Evolutionary conservation across 116 monocot species (phyloP).

Genomic region (Papilionanthe hybrid): DNA sequence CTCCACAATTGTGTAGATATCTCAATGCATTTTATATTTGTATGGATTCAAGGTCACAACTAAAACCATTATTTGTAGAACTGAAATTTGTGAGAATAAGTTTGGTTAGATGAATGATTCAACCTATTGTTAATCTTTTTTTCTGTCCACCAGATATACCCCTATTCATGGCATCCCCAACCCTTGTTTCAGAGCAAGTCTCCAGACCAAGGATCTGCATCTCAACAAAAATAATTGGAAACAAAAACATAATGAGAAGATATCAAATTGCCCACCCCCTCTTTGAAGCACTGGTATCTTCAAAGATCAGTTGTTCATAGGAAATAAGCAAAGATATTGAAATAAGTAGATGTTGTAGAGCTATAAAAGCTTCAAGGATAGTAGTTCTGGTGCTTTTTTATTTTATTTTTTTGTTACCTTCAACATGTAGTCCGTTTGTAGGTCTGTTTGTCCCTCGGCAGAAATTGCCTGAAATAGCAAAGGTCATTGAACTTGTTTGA

Average conservation of each 20-base stretch:
- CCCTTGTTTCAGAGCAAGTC: conserved; percentile 33
- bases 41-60: too few relatives aligned
- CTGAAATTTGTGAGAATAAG: neutral
- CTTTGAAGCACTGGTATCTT: neutral
- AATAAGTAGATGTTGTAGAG: neutral
- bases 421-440: conserved; percentile 55
- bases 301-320: neutral
- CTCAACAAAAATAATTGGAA: neutral
- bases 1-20: too few relatives aligned
- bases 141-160: conserved; percentile 53
- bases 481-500: neutral
- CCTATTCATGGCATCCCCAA: conserved; percentile 48
- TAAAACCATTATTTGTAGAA: neutral
- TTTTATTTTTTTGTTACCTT: conserved; percentile 33
- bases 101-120: neutral
- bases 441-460: conserved; percentile 26
- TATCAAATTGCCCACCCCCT: neutral
- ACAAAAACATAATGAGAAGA: neutral
- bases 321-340: neutral
- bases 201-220: conserved; percentile 41
- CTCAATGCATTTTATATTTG: too few relatives aligned
- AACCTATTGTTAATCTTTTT: conserved; percentile 16
- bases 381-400: neutral
- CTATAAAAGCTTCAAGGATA: neutral
- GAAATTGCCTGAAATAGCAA: conserved; percentile 36